phyloP scores from a whole-genome alignment of 2,329 filamentous ascomycete species.

The Colletotrichum sp. region DNA sequence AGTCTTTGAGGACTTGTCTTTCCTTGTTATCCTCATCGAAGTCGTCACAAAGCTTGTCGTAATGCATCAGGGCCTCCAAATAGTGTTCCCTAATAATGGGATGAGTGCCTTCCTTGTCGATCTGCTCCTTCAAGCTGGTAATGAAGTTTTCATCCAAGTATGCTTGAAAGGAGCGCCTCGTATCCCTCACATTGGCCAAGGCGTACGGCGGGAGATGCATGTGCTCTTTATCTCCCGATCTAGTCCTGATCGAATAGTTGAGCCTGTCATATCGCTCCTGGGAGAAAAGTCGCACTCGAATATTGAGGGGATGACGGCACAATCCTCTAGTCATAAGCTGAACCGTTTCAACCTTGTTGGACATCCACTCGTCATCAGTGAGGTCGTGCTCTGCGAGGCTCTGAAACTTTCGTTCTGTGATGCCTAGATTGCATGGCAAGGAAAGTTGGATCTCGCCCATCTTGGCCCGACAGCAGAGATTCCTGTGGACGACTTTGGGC shows the following conservation, averaged over 20 bases:
- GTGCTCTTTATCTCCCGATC: not conserved
- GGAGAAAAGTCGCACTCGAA: constrained; percentile 49
- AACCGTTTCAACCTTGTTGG: constrained; percentile 34
- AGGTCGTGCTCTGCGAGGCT: constrained; percentile 39
- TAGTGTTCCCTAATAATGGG: constrained; percentile 14
- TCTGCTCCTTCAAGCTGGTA: not conserved
- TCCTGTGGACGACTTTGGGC: constrained; percentile 51
- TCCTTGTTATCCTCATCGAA: constrained; percentile 24
- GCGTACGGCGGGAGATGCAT: constrained; percentile 43
- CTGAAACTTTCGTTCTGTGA: constrained; percentile 47
- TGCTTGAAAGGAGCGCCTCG: constrained; percentile 34
- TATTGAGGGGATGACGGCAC: constrained; percentile 36
- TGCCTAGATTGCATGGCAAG: constrained; percentile 35
- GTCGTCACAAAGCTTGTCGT: constrained; percentile 16
- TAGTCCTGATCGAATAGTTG: constrained; percentile 37
- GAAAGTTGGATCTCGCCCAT: constrained; percentile 45
- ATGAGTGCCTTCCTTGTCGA: not conserved
- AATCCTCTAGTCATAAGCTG: constrained; percentile 40
- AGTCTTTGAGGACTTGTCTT: constrained; percentile 39
- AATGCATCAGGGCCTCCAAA: constrained; percentile 23
- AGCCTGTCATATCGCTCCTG: constrained; percentile 36
- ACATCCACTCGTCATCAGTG: constrained; percentile 31
- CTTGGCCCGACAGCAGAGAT: constrained; percentile 49
- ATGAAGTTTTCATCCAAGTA: constrained; percentile 35
- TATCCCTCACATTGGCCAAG: constrained; percentile 39